Evolutionary conservation across 805 yeast species (phyloP), one percentile per base, ranked within the genome.

Genomic region (Wickerhamiella alocasiicola): DNA sequence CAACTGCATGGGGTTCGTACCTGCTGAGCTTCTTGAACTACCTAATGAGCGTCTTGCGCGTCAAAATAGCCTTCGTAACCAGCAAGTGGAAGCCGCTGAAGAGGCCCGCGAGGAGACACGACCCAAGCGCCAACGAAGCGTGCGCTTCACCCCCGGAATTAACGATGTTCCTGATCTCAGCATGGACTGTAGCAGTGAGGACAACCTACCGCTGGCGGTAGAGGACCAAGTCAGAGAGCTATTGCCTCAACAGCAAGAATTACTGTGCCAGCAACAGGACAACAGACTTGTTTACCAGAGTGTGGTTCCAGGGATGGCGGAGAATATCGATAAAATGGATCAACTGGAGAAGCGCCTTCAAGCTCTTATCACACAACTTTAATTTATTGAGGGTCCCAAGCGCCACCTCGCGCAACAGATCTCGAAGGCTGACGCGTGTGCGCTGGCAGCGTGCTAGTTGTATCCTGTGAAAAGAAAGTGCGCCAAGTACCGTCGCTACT

Each of bases 1-100:
- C 55, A 77, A 77, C 2, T 70, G 76, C 49, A 76, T 88, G 40
- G 98, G 98, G 1, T 91, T 87, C 64, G 93, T 93, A 2, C 98
- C 98, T 1, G 97, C 96, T 1, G 98, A 91, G 57, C 75, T 91
- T 44, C 63, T 91, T 27, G 98, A 91, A 59, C 83, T 95, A 0
- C 85, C 82, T 46, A 80, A 76, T 35, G 98, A 91, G 60, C 67
- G 97, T 44, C 62, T 91, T 41, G 98, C 98, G 0, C 68, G 97
- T 42, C 65, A 87, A 30, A 91, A 91, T 57, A 82, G 95, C 60
- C 83, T 88, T 74, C 78, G 83, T 50, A 88, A 88, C 41, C 41
- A 37, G 17, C 17, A 24, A 11, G 41, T 37, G 6, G 35, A 36
- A 15, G 39, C 25, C 18, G 35, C 35, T 16, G 26, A 32, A 17